These are phyloP conservation scores for Thalassiosira exigua DNA, from an alignment of 352 stramenopile species.

Conservation along the genomic window DNA sequence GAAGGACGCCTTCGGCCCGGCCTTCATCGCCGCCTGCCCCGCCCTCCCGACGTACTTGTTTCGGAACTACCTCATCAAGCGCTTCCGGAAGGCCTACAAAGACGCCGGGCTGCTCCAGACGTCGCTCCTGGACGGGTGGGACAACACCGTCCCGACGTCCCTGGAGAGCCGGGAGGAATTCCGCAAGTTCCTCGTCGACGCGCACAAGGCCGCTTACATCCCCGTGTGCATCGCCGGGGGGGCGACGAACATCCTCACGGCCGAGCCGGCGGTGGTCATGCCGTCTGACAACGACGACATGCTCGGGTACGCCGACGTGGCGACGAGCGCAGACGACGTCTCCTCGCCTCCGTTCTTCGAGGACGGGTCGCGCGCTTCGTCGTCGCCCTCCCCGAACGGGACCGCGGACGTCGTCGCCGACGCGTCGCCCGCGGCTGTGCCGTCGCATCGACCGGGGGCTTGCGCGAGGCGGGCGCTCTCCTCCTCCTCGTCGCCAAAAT, in stretches of 20 bases:
- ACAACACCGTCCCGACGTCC: constrained; percentile 68
- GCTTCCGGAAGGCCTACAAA: constrained; percentile 74
- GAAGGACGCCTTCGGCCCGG: constrained; percentile 68
- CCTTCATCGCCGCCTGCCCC: constrained; percentile 65
- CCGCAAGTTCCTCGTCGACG: constrained; percentile 81
- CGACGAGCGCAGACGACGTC: constrained; percentile 15
- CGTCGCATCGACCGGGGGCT: constrained; percentile 29
- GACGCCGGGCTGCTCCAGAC: constrained; percentile 82
- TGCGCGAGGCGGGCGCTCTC: constrained; percentile 43
- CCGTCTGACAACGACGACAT: constrained; percentile 62
- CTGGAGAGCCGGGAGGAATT: constrained; percentile 81
- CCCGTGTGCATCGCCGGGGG: constrained; percentile 80
- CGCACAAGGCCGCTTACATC: constrained; percentile 82
- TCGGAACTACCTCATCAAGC: constrained; percentile 59
- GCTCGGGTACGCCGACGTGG: constrained; percentile 48
- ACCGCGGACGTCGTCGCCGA: constrained; percentile 3
- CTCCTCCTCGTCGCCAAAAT: constrained; percentile 17
- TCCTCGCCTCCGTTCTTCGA: constrained; percentile 31
- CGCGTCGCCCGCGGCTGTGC: constrained; percentile 3
- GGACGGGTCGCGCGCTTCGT: constrained; percentile 15
- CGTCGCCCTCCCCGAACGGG: neutral
- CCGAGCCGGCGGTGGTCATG: constrained; percentile 75
- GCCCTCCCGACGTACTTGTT: constrained; percentile 73
- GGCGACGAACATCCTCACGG: constrained; percentile 72
- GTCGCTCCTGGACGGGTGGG: constrained; percentile 80